Conservation (phyloP, 2,329 filamentous ascomycete species). For the Colletotrichum higginsianum region DNA sequence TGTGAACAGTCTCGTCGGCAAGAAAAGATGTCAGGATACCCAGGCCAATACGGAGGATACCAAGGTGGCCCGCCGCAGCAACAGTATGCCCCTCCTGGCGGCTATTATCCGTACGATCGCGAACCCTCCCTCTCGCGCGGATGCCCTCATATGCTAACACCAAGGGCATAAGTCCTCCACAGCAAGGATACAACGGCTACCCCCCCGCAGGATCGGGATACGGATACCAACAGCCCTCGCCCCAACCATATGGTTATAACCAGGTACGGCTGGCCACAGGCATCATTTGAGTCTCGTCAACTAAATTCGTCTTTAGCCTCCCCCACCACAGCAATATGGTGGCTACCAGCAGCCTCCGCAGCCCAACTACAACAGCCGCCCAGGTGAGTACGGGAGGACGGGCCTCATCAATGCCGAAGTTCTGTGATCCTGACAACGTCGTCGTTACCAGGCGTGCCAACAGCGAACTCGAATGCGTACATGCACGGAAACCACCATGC, state of each 20-base stretch:
- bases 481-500: slow-evolving; percentile 69
- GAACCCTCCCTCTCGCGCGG: slow-evolving; percentile 46
- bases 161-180: slow-evolving; percentile 52
- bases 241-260: slow-evolving; percentile 63
- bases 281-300: slow-evolving; percentile 28
- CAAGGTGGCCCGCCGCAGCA: slow-evolving; percentile 53
- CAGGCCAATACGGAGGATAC: slow-evolving; percentile 65
- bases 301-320: slow-evolving; percentile 48
- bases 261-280: slow-evolving; percentile 51
- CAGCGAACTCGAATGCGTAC: slow-evolving; percentile 67
- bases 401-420: neutral
- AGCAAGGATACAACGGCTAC: slow-evolving; percentile 61
- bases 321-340: slow-evolving; percentile 61
- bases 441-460: slow-evolving; percentile 54
- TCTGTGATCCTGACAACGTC: slow-evolving; percentile 5
- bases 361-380: slow-evolving; percentile 64
- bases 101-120: slow-evolving; percentile 67
- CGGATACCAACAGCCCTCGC: slow-evolving; percentile 66
- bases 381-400: slow-evolving; percentile 56
- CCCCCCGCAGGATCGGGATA: slow-evolving; percentile 61
- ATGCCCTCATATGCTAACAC: slow-evolving; percentile 46
- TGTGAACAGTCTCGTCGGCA: slow-evolving; percentile 7
- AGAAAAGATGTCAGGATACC: slow-evolving; percentile 74
- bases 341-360: slow-evolving; percentile 56
- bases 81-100: slow-evolving; percentile 56